These are phyloP conservation scores for Oryza australiensis DNA, from an alignment of 176 grass and related monocot genomes.

Conservation along the genomic window DNA sequence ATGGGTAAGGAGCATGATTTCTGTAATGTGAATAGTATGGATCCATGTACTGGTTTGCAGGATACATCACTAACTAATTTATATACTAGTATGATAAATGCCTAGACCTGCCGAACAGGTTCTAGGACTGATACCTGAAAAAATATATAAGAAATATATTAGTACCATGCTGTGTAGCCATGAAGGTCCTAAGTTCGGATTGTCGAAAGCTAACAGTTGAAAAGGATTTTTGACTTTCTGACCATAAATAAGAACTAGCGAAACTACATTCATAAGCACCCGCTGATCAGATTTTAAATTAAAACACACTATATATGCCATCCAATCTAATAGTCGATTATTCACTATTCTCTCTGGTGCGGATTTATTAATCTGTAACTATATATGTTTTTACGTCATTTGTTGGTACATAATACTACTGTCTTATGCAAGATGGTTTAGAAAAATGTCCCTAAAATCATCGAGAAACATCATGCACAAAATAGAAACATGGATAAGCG, in stretches of 20 bases:
- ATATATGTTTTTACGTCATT: neutral
- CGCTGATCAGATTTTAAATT: neutral
- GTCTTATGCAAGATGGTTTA: neutral
- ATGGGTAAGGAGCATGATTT: constrained; percentile 40
- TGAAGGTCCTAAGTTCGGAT: neutral
- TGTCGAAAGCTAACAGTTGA: neutral
- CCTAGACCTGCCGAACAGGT: neutral
- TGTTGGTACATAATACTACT: neutral
- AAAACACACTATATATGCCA: neutral
- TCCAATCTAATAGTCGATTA: neutral
- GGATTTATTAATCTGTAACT: neutral
- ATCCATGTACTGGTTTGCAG: constrained; percentile 59
- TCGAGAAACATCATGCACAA: neutral
- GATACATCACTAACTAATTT: constrained; percentile 46
- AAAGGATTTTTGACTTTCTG: neutral
- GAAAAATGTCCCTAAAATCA: neutral
- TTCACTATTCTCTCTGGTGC: neutral
- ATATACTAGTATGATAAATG: constrained; percentile 23
- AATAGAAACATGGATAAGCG: neutral
- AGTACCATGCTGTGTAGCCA: neutral
- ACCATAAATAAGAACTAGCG: neutral
- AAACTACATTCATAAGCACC: neutral
- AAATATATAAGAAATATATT: neutral
- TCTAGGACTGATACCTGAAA: constrained; percentile 31
- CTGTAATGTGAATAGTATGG: constrained; percentile 60